These are phyloP conservation scores for Orbilia blumenaviensis DNA, from an alignment of 2,329 filamentous ascomycete genomes.

Conservation along the genomic window DNA sequence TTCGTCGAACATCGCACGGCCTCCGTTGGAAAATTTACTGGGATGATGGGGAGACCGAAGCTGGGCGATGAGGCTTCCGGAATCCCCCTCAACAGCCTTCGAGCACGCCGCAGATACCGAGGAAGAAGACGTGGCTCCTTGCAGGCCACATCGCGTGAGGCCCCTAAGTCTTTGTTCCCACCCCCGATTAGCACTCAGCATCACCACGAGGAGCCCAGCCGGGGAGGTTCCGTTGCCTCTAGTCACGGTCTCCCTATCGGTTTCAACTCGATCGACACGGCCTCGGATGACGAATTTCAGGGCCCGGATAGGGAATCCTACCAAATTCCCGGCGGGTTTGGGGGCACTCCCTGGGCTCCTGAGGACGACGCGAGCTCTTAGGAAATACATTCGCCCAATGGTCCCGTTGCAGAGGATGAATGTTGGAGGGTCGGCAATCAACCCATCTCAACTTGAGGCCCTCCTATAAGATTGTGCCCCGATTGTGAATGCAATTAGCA, in stretches of 20 bases:
- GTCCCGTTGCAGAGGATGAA: slow-evolving; percentile 13
- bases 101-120: slow-evolving; percentile 36
- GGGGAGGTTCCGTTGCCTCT: slow-evolving; percentile 1
- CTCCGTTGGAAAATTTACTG: slow-evolving; percentile 37
- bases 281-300: neutral
- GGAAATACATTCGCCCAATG: slow-evolving; percentile 3
- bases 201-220: slow-evolving; percentile 1
- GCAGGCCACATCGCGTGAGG: neutral
- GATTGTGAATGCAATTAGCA: too few species aligned
- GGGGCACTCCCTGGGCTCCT: slow-evolving; percentile 1
- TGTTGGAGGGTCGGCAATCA: slow-evolving; percentile 6
- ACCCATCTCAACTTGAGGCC: neutral
- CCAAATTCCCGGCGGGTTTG: slow-evolving; percentile 43
- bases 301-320: neutral
- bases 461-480: too few species aligned
- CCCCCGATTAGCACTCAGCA: neutral
- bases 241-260: neutral
- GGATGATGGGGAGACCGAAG: slow-evolving; percentile 43
- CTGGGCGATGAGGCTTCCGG: slow-evolving; percentile 42
- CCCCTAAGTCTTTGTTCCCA: neutral
- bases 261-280: neutral
- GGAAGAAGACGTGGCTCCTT: neutral
- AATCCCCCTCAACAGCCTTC: slow-evolving; percentile 43
- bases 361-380: slow-evolving; percentile 11
- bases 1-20: slow-evolving; percentile 37